phyloP scores from a whole-genome alignment of 2,329 filamentous ascomycete species.

The Diaporthe nobilis region DNA sequence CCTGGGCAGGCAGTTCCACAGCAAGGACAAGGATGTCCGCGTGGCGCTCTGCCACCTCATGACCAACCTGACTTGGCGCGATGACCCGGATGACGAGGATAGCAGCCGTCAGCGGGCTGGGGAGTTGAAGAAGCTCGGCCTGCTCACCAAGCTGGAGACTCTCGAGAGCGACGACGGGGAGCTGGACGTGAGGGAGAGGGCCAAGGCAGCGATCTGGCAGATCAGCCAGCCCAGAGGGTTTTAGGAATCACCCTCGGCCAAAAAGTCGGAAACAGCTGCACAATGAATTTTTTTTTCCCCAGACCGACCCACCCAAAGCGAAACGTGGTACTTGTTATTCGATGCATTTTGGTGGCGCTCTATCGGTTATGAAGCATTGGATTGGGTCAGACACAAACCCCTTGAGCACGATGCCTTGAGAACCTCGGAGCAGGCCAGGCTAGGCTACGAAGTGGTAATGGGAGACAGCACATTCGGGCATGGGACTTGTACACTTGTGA shows the following conservation, averaged over 20 bases:
- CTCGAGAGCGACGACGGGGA: conserved; percentile 78
- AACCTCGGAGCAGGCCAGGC: background rate
- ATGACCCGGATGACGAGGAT: conserved; percentile 77
- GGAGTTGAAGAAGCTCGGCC: conserved; percentile 80
- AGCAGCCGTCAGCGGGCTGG: conserved; percentile 76
- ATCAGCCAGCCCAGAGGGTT: conserved; percentile 63
- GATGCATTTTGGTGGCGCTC: conserved; percentile 16
- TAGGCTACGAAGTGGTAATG: background rate
- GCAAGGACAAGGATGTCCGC: conserved; percentile 81
- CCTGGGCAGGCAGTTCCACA: conserved; percentile 80
- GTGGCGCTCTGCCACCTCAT: conserved; percentile 86
- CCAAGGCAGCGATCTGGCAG: conserved; percentile 83
- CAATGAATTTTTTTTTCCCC: background rate
- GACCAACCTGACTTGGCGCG: conserved; percentile 87
- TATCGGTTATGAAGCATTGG: conserved; percentile 3
- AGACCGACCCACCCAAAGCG: background rate
- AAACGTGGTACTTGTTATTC: background rate
- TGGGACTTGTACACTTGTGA: conserved; percentile 19
- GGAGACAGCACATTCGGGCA: background rate
- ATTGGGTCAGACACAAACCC: background rate
- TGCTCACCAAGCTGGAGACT: conserved; percentile 74
- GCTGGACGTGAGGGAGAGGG: conserved; percentile 86
- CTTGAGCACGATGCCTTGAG: background rate
- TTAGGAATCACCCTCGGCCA: background rate
- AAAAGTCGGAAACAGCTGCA: background rate